Conservation (phyloP, 768 basidiomycete species). For the Suillus variegatus region DNA sequence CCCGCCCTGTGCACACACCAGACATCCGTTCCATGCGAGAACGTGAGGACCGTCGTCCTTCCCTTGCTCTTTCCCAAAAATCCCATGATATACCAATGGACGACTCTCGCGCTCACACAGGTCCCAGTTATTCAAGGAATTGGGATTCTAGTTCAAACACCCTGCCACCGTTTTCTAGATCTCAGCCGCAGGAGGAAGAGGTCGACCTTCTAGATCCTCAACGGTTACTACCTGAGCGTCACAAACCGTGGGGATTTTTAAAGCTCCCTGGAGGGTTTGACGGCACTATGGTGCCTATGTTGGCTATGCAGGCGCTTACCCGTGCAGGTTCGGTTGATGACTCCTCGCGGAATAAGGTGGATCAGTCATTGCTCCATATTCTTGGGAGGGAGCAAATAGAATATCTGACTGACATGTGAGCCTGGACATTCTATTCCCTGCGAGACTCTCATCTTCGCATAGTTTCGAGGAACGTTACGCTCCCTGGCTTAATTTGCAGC, state of each 20-base stretch:
- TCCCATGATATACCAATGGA: slow-evolving; percentile 23
- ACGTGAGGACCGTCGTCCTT: slow-evolving; percentile 25
- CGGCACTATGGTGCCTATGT: slow-evolving; percentile 46
- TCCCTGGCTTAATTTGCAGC: slow-evolving; percentile 46
- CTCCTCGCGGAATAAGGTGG: slow-evolving; percentile 22
- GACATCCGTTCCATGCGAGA: slow-evolving; percentile 17
- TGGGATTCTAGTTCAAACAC: slow-evolving; percentile 22
- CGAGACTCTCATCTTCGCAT: neutral
- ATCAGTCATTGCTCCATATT: slow-evolving; percentile 33
- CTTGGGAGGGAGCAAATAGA: slow-evolving; percentile 36
- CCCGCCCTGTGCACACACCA: slow-evolving; percentile 15
- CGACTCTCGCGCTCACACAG: slow-evolving; percentile 15
- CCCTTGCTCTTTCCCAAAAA: slow-evolving; percentile 22
- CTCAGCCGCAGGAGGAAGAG: slow-evolving; percentile 24
- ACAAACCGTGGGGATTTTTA: slow-evolving; percentile 41
- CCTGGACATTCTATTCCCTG: neutral
- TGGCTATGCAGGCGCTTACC: slow-evolving; percentile 45
- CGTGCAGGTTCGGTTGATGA: slow-evolving; percentile 28
- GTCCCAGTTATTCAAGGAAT: slow-evolving; percentile 16
- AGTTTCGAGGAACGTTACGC: slow-evolving; percentile 46
- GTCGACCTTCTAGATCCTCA: slow-evolving; percentile 35
- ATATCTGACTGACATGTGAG: slow-evolving; percentile 42
- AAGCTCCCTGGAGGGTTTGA: slow-evolving; percentile 40
- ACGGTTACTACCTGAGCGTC: slow-evolving; percentile 36
- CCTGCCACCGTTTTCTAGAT: slow-evolving; percentile 19